These are phyloP conservation scores for Chionographis japonica DNA, from an alignment of 106 monocot genomes.

Conservation along the genomic window DNA sequence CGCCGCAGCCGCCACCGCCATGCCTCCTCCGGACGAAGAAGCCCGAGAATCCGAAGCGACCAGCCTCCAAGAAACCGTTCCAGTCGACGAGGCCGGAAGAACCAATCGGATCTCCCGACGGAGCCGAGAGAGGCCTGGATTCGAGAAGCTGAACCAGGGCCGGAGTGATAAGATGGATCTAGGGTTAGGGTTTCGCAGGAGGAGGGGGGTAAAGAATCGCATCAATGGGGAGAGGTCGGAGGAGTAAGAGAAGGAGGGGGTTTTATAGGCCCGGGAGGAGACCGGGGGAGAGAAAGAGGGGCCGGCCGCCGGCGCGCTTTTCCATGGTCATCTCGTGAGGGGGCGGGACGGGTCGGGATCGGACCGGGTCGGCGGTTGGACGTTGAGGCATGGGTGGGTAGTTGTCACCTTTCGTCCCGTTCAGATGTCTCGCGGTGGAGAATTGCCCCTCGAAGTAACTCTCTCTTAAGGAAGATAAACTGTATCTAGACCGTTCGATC, in stretches of 20 bases:
- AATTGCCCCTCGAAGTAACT: too few relatives aligned
- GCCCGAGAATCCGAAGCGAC: neutral
- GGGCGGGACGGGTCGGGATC: constrained; percentile 1
- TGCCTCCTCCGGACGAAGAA: constrained; percentile 2
- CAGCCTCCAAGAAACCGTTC: neutral
- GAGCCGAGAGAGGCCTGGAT: neutral
- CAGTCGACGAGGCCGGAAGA: neutral
- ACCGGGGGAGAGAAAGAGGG: neutral
- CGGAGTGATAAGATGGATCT: constrained; percentile 3
- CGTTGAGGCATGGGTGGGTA: constrained; percentile 13
- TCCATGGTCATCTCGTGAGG: constrained; percentile 19
- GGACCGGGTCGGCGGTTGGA: constrained; percentile 39
- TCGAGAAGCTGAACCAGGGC: constrained; percentile 4
- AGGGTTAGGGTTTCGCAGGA: constrained; percentile 10
- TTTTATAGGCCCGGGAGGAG: constrained; percentile 19
- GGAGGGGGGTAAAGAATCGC: constrained; percentile 14
- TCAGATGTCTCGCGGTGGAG: too few relatives aligned
- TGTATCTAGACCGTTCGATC: too few relatives aligned
- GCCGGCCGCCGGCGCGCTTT: constrained; percentile 45
- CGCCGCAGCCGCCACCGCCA: constrained; percentile 28
- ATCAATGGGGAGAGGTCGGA: constrained; percentile 7
- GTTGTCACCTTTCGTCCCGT: neutral
- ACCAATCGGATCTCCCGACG: neutral
- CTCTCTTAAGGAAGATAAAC: too few relatives aligned
- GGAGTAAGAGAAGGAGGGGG: neutral